Conservation (phyloP, 768 basidiomycete genomes). For the Tulasnella sp. region DNA sequence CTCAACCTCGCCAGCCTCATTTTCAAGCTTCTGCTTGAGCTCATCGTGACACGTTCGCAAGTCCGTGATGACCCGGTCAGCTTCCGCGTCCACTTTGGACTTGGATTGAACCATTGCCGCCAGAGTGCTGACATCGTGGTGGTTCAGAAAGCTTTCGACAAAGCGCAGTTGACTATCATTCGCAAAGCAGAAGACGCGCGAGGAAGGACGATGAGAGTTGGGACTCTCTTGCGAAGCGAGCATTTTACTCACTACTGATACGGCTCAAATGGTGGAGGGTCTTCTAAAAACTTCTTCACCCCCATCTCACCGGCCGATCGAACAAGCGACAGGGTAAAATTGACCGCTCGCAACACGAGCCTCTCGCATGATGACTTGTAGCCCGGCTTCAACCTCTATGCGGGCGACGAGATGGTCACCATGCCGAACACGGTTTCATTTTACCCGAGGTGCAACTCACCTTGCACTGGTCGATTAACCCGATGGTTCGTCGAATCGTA, state of each 20-base stretch:
- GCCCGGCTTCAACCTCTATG: background rate
- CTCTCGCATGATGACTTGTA: background rate
- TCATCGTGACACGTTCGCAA: conserved; percentile 1
- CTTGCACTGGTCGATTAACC: background rate
- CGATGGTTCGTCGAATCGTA: background rate
- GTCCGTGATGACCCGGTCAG: background rate
- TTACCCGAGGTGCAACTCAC: background rate
- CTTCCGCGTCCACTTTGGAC: background rate
- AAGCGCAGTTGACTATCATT: background rate
- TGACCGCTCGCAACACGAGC: background rate
- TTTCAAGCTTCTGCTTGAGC: background rate
- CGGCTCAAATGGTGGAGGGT: background rate
- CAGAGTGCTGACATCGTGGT: background rate
- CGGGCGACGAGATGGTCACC: background rate
- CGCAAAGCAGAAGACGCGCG: background rate
- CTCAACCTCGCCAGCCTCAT: background rate
- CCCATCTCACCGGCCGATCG: background rate
- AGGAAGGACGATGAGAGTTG: background rate
- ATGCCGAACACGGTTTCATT: background rate
- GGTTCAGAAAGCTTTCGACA: background rate
- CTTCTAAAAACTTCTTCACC: background rate
- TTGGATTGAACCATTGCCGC: conserved; percentile 3
- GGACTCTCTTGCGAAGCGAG: background rate
- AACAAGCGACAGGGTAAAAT: background rate
- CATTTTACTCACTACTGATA: background rate